phyloP scores from a whole-genome alignment of 768 basidiomycete genomes.

The Tylopilus rubrobrunneus region DNA sequence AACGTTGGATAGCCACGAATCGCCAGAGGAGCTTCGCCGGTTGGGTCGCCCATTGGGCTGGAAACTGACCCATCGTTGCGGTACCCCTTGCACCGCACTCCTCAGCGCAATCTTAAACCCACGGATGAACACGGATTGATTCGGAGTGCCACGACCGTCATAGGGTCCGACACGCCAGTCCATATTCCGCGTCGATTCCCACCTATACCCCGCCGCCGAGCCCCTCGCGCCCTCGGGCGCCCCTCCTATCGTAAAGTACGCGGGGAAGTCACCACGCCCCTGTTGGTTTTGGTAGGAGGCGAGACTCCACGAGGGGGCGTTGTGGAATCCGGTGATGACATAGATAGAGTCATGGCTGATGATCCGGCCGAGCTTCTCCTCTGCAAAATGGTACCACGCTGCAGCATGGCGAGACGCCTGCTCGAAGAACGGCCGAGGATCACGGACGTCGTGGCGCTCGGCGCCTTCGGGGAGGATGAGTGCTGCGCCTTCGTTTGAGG shows the following conservation, averaged over 20 bases:
- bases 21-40: not conserved
- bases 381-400: slow-evolving; percentile 31
- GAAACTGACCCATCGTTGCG: slow-evolving; percentile 17
- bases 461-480: slow-evolving; percentile 35
- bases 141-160: slow-evolving; percentile 6
- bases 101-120: slow-evolving; percentile 31
- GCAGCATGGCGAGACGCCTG: slow-evolving; percentile 25
- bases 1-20: slow-evolving; percentile 18
- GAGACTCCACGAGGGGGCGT: slow-evolving; percentile 29
- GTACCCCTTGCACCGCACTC: slow-evolving; percentile 8
- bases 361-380: slow-evolving; percentile 23
- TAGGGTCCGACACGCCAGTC: slow-evolving; percentile 18
- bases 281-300: slow-evolving; percentile 19
- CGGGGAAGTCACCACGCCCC: slow-evolving; percentile 1
- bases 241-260: slow-evolving; percentile 11
- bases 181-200: slow-evolving; percentile 19
- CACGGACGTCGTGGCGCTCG: slow-evolving; percentile 22
- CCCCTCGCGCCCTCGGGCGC: slow-evolving; percentile 2
- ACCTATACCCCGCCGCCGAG: slow-evolving; percentile 9
- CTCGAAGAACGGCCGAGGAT: slow-evolving; percentile 23
- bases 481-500: slow-evolving; percentile 29
- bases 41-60: not conserved
- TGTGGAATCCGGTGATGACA: slow-evolving; percentile 29
- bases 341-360: slow-evolving; percentile 32
- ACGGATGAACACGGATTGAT: slow-evolving; percentile 30